phyloP scores from a whole-genome alignment of 2,329 filamentous ascomycete species.

The Juglanconis oblonga region DNA sequence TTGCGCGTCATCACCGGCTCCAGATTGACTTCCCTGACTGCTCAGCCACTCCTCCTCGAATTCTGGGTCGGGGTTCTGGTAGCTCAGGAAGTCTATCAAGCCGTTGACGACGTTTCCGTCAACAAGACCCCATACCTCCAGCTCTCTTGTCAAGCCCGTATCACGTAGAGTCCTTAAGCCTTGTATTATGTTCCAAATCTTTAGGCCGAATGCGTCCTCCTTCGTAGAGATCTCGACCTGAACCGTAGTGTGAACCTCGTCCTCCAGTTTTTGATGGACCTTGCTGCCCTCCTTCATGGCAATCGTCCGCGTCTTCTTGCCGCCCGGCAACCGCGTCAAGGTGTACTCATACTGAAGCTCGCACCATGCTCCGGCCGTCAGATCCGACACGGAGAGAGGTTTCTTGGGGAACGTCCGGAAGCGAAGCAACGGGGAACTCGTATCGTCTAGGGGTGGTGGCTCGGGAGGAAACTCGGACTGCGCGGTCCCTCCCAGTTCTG shows the following conservation, averaged over 20 bases:
- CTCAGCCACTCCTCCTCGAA: slow-evolving; percentile 60
- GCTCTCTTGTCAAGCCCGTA: slow-evolving; percentile 69
- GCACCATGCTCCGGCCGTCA: slow-evolving; percentile 90
- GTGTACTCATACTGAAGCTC: slow-evolving; percentile 92
- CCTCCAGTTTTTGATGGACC: slow-evolving; percentile 80
- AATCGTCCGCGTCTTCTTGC: slow-evolving; percentile 69
- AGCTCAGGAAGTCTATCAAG: slow-evolving; percentile 82
- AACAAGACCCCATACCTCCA: slow-evolving; percentile 82
- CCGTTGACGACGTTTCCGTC: slow-evolving; percentile 84
- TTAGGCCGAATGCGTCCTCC: slow-evolving; percentile 79
- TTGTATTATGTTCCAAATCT: slow-evolving; percentile 89
- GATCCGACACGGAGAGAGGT: slow-evolving; percentile 80
- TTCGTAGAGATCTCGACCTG: slow-evolving; percentile 67
- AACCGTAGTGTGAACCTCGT: slow-evolving; percentile 78
- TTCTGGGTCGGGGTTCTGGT: slow-evolving; percentile 69
- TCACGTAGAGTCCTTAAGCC: slow-evolving; percentile 72
- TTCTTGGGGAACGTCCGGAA: slow-evolving; percentile 77
- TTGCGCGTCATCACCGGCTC: slow-evolving; percentile 20
- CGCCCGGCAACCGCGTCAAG: slow-evolving; percentile 67
- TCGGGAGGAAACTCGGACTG: slow-evolving; percentile 21
- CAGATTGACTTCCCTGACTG: slow-evolving; percentile 32
- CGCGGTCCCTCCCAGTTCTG: slow-evolving; percentile 2
- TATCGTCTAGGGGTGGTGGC: slow-evolving; percentile 24
- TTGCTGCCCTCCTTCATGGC: slow-evolving; percentile 82
- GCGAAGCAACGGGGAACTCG: slow-evolving; percentile 63